A percentile compares a stretch with the other conserved stretches of the same genome.
phyloP scores from a whole-genome alignment of 2,329 filamentous ascomycete species.

The Sordariomycetes sp. region DNA sequence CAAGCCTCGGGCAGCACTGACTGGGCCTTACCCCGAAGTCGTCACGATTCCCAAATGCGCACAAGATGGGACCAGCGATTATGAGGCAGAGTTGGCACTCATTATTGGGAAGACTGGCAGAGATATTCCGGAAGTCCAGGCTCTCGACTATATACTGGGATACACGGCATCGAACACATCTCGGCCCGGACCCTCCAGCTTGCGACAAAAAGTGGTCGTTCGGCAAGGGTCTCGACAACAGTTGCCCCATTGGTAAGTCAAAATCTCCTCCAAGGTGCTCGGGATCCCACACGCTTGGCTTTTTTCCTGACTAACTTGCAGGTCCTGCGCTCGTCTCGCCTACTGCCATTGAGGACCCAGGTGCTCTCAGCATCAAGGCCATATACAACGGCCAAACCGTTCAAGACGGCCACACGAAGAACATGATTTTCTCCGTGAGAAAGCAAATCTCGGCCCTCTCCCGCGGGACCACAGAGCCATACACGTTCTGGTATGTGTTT shows the following conservation, averaged over 20 bases:
- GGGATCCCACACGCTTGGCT: constrained; percentile 53
- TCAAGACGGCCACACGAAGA: constrained; percentile 42
- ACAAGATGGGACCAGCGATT: constrained; percentile 34
- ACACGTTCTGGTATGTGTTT: no score
- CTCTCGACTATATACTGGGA: constrained; percentile 61
- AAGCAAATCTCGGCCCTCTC: no score
- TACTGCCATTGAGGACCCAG: constrained; percentile 43
- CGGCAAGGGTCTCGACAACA: not conserved
- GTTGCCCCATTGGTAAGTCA: no score
- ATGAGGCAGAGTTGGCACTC: constrained; percentile 68
- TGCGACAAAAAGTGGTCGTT: constrained; percentile 50
- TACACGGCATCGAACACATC: constrained; percentile 67
- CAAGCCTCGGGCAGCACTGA: constrained; percentile 49
- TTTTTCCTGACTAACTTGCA: no score
- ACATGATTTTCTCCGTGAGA: constrained; percentile 21
- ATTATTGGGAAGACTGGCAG: constrained; percentile 58
- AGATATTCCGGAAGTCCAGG: constrained; percentile 53
- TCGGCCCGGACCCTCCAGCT: constrained; percentile 70
- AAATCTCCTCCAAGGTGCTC: constrained; percentile 55
- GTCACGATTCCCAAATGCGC: not conserved
- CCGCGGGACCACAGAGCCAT: no score
- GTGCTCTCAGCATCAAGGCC: constrained; percentile 43
- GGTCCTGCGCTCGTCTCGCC: constrained; percentile 47
- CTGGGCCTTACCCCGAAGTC: constrained; percentile 33
- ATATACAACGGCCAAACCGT: constrained; percentile 47